These are phyloP conservation scores for Melocanna baccifera DNA, from an alignment of 176 grass and related monocot species.

Conservation along the genomic window DNA sequence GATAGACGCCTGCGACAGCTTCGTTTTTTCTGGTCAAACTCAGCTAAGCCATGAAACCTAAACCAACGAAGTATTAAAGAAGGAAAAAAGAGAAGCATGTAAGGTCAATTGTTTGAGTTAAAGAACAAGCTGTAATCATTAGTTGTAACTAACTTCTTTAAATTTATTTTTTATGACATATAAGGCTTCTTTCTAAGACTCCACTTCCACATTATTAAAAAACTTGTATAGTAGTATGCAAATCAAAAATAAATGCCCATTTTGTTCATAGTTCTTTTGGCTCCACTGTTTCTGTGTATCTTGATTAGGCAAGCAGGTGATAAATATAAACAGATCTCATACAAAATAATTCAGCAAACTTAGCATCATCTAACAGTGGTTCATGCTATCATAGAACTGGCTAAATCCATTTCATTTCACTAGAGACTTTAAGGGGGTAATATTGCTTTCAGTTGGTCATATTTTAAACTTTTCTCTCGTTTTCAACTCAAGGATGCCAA, in stretches of 20 bases:
- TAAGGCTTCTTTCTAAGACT: not conserved
- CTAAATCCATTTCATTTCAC: not conserved
- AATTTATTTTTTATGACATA: not conserved
- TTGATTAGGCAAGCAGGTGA: not conserved
- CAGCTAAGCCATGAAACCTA: constrained; percentile 82
- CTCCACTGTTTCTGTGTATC: not conserved
- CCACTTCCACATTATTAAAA: not conserved
- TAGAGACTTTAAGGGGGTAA: not conserved
- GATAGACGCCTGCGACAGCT: constrained; percentile 83
- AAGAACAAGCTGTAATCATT: not conserved
- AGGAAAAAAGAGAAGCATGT: not conserved
- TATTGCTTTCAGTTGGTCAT: not conserved
- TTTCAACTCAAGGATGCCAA: not conserved
- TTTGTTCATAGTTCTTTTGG: not conserved
- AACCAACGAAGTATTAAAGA: not conserved
- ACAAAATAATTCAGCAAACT: not conserved
- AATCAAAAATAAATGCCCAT: not conserved
- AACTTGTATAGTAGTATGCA: not conserved
- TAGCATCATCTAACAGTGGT: not conserved
- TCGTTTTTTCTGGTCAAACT: constrained; percentile 94
- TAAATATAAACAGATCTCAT: not conserved
- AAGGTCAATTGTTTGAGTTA: not conserved
- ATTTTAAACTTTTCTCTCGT: not conserved
- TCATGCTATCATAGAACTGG: not conserved
- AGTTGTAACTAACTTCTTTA: not conserved